phyloP scores from a whole-genome alignment of 768 basidiomycete genomes.

The Vishniacozyma victoriae region DNA sequence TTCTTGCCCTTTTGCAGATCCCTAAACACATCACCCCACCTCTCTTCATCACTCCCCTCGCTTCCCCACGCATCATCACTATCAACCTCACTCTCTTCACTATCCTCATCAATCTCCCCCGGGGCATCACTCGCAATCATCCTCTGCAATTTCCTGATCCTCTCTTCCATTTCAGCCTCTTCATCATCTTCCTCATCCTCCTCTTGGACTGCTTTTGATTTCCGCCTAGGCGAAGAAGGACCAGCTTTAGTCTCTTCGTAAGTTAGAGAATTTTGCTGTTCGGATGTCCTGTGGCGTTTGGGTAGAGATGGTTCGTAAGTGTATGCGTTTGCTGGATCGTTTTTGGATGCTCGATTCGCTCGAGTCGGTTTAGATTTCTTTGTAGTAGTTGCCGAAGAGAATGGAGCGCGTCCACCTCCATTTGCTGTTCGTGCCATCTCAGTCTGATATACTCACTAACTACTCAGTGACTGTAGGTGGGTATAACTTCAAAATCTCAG shows the following conservation, averaged over 20 bases:
- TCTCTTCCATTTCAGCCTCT: conserved; percentile 45
- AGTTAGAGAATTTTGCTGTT: conserved; percentile 18
- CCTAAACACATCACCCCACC: conserved; percentile 46
- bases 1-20: conserved; percentile 31
- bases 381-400: conserved; percentile 10
- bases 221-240: conserved; percentile 4
- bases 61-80: conserved; percentile 48
- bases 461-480: background rate
- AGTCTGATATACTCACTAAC: background rate
- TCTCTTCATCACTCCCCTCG: conserved; percentile 45
- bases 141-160: conserved; percentile 44
- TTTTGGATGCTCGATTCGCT: conserved; percentile 4
- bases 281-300: conserved; percentile 33
- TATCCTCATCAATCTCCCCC: conserved; percentile 33
- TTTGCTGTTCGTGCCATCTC: background rate
- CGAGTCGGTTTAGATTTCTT: background rate
- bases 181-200: conserved; percentile 42
- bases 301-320: conserved; percentile 35
- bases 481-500: background rate
- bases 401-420: conserved; percentile 1
- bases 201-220: background rate
- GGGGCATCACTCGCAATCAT: conserved; percentile 43
- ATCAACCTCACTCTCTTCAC: conserved; percentile 46
- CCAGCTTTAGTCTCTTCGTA: conserved; percentile 23
- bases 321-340: conserved; percentile 29